Conservation (phyloP, 2,329 filamentous ascomycete species). For the Alternaria gansuensis region DNA sequence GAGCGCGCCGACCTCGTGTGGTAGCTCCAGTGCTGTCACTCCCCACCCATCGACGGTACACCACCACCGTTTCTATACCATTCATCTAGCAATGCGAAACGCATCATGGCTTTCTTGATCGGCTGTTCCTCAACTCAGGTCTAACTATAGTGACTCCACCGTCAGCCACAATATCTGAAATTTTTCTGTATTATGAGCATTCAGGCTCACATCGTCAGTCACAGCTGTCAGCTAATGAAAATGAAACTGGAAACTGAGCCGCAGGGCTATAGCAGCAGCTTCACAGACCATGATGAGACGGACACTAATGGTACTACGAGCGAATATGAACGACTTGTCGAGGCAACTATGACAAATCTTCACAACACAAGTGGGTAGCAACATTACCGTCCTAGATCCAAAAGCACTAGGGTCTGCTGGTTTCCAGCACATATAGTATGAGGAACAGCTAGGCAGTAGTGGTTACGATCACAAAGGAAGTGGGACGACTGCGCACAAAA, state of each 20-base stretch:
- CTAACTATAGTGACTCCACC: no score
- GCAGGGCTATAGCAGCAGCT: no score
- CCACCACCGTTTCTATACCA: not conserved
- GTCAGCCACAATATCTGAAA: no score
- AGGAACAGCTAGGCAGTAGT: not conserved
- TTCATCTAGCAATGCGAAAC: not conserved
- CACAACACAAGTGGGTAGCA: not conserved
- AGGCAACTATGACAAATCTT: no score
- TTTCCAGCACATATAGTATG: not conserved
- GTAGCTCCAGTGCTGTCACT: not conserved
- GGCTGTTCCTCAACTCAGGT: not conserved
- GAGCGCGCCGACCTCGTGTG: constrained; percentile 15
- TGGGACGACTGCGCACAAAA: not conserved
- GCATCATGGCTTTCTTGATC: not conserved
- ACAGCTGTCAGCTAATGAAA: no score
- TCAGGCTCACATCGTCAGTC: no score
- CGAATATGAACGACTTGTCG: no score
- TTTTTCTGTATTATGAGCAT: no score
- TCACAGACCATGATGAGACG: no score
- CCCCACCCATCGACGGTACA: not conserved
- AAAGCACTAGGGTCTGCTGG: not conserved
- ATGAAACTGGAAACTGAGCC: no score
- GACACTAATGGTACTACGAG: no score
- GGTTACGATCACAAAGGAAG: not conserved
- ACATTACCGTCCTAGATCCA: not conserved